phyloP scores from a whole-genome alignment of 352 stramenopile species.

The Proteromonas lacertae region DNA sequence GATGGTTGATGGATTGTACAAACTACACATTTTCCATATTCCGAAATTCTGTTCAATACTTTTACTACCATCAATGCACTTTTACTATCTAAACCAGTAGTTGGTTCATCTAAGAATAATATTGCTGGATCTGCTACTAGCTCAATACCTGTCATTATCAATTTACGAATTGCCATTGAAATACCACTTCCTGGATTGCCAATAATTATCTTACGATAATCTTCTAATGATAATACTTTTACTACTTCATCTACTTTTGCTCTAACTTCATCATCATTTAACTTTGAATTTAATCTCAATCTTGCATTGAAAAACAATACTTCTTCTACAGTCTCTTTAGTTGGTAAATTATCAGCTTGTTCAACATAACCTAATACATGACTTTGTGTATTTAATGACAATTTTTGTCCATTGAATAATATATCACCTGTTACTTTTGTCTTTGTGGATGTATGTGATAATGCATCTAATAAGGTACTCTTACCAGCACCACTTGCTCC shows the following conservation, averaged over 20 bases:
- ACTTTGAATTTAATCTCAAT: conserved; percentile 21
- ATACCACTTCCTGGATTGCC: conserved; percentile 18
- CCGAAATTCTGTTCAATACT: conserved; percentile 31
- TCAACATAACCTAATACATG: conserved; percentile 53
- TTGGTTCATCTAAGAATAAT: conserved; percentile 63
- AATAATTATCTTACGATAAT: conserved; percentile 12
- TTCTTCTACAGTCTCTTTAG: conserved; percentile 40
- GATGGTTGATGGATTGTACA: conserved; percentile 34
- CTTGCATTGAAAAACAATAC: conserved; percentile 46
- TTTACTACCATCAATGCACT: conserved; percentile 37
- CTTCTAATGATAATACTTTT: conserved; percentile 14
- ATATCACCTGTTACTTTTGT: conserved; percentile 39
- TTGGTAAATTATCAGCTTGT: conserved; percentile 44
- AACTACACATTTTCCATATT: conserved; percentile 37
- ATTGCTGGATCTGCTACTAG: conserved; percentile 50
- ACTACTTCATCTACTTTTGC: conserved; percentile 7
- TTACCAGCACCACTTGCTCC: conserved; percentile 23
- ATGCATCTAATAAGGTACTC: conserved; percentile 65
- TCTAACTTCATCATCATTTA: neutral
- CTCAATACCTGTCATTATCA: conserved; percentile 55
- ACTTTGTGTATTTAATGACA: conserved; percentile 30
- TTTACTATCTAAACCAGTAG: conserved; percentile 29
- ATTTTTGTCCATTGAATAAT: conserved; percentile 36
- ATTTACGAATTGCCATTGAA: conserved; percentile 52
- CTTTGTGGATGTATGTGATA: conserved; percentile 46